phyloP scores from a whole-genome alignment of 345 rosid species.

The Arabis alpina region DNA sequence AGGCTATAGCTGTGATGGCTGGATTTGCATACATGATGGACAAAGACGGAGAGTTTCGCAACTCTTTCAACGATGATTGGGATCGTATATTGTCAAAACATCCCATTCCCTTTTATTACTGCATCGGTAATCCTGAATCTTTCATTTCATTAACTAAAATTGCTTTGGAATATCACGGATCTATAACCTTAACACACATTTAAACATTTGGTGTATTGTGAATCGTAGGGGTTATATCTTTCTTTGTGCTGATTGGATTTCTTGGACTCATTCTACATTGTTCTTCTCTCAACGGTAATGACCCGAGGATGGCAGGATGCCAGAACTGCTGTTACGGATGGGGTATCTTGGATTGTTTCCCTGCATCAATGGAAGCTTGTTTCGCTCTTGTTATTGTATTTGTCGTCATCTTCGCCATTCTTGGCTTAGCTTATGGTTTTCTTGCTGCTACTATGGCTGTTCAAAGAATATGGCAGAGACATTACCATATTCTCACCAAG shows the following conservation, averaged over 20 bases:
- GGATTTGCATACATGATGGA: slow-evolving; percentile 90
- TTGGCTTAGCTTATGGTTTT: slow-evolving; percentile 92
- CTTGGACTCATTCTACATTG: slow-evolving; percentile 88
- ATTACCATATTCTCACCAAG: slow-evolving; percentile 91
- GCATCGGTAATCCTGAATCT: slow-evolving; percentile 60
- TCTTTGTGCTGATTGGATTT: slow-evolving; percentile 91
- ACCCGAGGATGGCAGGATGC: slow-evolving; percentile 92
- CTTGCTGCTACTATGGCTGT: slow-evolving; percentile 95
- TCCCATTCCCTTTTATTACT: slow-evolving; percentile 94
- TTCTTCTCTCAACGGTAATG: slow-evolving; percentile 73
- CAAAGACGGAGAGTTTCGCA: slow-evolving; percentile 89
- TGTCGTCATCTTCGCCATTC: slow-evolving; percentile 85
- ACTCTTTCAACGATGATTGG: slow-evolving; percentile 94
- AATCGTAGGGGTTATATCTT: slow-evolving; percentile 71
- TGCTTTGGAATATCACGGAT: no score
- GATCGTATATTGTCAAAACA: slow-evolving; percentile 87
- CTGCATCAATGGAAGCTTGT: slow-evolving; percentile 96
- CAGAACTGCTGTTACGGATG: slow-evolving; percentile 97
- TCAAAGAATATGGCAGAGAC: slow-evolving; percentile 96
- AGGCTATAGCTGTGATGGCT: slow-evolving; percentile 78
- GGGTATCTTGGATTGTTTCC: slow-evolving; percentile 96
- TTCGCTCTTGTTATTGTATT: slow-evolving; percentile 82
- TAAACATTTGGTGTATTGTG: slow-evolving; percentile 22
- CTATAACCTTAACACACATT: background rate
- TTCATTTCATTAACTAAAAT: background rate